These are phyloP conservation scores for Arabidopsis thaliana DNA, from an alignment of 345 rosid species.

Conservation along the genomic window DNA sequence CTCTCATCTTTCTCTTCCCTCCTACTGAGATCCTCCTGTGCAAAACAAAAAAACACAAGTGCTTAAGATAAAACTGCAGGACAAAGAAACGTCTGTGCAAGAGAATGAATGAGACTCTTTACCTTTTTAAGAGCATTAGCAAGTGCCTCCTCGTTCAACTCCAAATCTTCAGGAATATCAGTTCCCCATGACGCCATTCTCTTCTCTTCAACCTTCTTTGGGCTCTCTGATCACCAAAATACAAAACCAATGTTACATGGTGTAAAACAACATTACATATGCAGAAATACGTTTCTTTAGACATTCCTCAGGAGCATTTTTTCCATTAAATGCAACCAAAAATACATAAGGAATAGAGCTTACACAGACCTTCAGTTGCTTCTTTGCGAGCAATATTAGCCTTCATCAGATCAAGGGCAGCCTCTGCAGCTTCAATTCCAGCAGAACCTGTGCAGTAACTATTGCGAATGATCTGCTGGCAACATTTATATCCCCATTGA, in stretches of 20 bases:
- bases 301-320: neutral
- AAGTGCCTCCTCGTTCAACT: conserved; percentile 65
- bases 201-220: conserved; percentile 62
- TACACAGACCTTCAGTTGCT: conserved; percentile 53
- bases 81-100: neutral
- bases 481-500: conserved; percentile 92
- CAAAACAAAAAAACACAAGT: neutral
- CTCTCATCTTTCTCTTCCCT: conserved; percentile 67
- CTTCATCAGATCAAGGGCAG: conserved; percentile 83
- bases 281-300: neutral
- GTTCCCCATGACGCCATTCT: conserved; percentile 82
- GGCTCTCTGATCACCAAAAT: conserved; percentile 33
- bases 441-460: conserved; percentile 94
- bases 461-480: conserved; percentile 77
- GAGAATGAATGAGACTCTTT: neutral
- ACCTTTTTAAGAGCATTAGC: conserved; percentile 75
- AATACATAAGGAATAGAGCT: conserved; percentile 2
- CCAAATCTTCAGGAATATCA: conserved; percentile 70
- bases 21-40: conserved; percentile 66
- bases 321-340: neutral
- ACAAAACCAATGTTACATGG: conserved; percentile 9
- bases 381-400: conserved; percentile 80
- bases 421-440: conserved; percentile 93
- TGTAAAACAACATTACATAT: neutral
- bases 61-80: neutral